Evolutionary conservation across 2,329 filamentous ascomycete species (phyloP), one percentile per base, ranked within the genome.

Genomic region (Torrubiellomyces zombiae): DNA sequence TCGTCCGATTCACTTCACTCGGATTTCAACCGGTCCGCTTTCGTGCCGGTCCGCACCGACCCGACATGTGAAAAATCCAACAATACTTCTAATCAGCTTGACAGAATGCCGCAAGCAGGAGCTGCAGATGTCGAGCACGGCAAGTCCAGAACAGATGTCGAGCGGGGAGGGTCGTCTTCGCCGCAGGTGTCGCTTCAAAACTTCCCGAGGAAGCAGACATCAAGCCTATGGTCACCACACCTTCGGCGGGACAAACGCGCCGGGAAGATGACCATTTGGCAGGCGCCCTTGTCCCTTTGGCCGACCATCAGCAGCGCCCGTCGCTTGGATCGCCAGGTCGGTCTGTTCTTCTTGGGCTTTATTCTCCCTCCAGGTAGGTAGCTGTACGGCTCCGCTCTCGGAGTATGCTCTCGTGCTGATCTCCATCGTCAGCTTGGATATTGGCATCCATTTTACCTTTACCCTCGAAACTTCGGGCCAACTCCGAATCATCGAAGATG

Each of bases 331-430:
- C 53, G 71, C 23, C 82, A 91, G 47, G 63, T 86, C 16, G 56
- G 76, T 26, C 55, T 80, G 24, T 91, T 91, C 50, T 68, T 73
- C 28, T 20, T 75, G 23, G 82, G 82, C 14, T 91, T 91, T 41
- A 54, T 86, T 23, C 69, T 82, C 40, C 82, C 80, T 5, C 62
- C 82, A 32, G 60, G 71, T 76, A 53, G 50, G 68, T 48, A 17
- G 23, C 5, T 2, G 10, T n/a, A 8, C 14, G 9, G 11, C 5
- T 13, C 13, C 15, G 18, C 13, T 14, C 7, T 20, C 4, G 8
- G 14, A 22, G 4, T 20, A 22, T 15, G 13, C 42, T 43, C 41
- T 37, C 33, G 29, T 23, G 20, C 32, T 37, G 32, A 43, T 32
- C 24, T 20, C n/a, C n/a, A 8, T 25, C 12, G 26, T 24, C 37